Base-by-base conservation (phyloP, 306 rosid species). In the Rosa persica region DNA sequence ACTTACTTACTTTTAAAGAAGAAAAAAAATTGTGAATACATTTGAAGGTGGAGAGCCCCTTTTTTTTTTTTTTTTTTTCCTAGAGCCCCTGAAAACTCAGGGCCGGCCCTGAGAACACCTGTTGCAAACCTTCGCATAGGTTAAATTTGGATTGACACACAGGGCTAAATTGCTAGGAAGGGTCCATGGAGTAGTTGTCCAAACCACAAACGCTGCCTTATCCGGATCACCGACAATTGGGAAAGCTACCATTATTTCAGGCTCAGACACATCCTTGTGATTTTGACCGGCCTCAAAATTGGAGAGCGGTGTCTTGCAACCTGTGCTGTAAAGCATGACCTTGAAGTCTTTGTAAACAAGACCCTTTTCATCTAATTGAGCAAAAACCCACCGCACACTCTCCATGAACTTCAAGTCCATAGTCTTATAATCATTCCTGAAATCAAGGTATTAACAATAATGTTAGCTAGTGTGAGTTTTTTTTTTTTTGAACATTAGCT, bases 151-250 rank as follows among this genome's bases (percentile, higher is more conserved):
- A 89, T 94, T 94, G 61, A 94, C 89, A 17, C 98, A 92, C 9
- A 94, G 97, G 52, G 94, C 97, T 51, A 92, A 94, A 77, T 94
- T 94, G 77, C 97, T 94, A 0, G 98, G 97, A 86, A 92, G 97
- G 40, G 98, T 94, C 98, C 98, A 94, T 40, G 98, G 98, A 74
- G 97, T 94, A 2, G 98, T 94, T 20, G 97, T 94, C 98, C 98
- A 94, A 80, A 97, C 97, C 58, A 94, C 96, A 85, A 94, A 88
- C 75, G 85, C 86, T 22, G 98, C 97, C 81, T 84, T 86, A 61
- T 89, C 81, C 8, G 77, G 87, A 87, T 94, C 98, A 3, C 76
- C 94, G 62, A 90, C 36, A 38, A 86, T 78, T 16, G 98, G 98
- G 83, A 94, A 92, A 46, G 98, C 49, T 89, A 92, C 85, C 89